These are phyloP conservation scores for Hyphopichia buzzinii DNA, from an alignment of 1,139 yeast genomes.

Conservation along the genomic window DNA sequence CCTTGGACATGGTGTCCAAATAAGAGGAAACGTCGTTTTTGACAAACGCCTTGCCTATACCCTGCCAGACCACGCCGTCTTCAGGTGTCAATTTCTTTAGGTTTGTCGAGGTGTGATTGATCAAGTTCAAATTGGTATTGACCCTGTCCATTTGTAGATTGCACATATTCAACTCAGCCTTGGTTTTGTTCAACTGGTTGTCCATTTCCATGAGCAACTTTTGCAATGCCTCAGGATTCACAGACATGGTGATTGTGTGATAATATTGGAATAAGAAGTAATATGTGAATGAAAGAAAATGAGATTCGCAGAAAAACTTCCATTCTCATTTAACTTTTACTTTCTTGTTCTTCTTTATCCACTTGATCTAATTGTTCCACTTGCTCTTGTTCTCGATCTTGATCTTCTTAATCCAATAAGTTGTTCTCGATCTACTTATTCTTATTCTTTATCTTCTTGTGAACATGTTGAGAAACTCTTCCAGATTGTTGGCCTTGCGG, in stretches of 20 bases:
- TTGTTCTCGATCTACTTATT: too few relatives aligned
- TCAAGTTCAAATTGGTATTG: slow-evolving; percentile 56
- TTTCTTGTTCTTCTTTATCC: neutral
- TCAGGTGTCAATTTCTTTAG: slow-evolving; percentile 40
- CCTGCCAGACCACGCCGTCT: slow-evolving; percentile 69
- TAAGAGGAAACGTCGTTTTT: slow-evolving; percentile 44
- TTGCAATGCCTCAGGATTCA: slow-evolving; percentile 54
- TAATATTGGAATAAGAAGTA: neutral
- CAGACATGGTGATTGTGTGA: slow-evolving; percentile 24
- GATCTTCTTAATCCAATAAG: too few relatives aligned
- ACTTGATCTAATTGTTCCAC: neutral
- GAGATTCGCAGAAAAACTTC: neutral
- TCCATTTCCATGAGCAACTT: slow-evolving; percentile 61
- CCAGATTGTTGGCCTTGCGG: slow-evolving; percentile 3
- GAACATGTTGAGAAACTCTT: slow-evolving; percentile 7
- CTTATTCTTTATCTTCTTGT: too few relatives aligned
- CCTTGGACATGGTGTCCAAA: slow-evolving; percentile 45
- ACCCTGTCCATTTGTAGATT: slow-evolving; percentile 56
- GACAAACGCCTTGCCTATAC: slow-evolving; percentile 77
- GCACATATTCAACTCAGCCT: slow-evolving; percentile 65
- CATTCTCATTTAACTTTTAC: neutral
- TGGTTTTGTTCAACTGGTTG: slow-evolving; percentile 54
- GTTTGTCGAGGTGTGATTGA: slow-evolving; percentile 55
- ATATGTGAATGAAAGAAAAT: neutral
- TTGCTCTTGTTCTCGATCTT: too few relatives aligned